These are phyloP conservation scores for Kodamaea arcana DNA, from an alignment of 1,139 yeast genomes.

Conservation along the genomic window DNA sequence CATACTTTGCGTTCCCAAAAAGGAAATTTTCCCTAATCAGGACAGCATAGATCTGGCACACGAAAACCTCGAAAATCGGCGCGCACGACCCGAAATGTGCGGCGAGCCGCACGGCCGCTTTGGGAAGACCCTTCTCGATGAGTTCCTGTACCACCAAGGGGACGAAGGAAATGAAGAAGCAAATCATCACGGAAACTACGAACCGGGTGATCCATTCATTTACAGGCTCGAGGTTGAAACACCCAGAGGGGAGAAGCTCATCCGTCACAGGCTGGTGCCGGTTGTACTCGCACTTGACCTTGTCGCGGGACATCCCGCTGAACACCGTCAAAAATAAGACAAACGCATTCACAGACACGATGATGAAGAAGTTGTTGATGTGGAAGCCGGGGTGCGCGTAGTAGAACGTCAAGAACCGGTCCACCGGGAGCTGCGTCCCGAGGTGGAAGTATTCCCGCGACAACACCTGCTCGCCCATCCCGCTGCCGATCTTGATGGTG, in stretches of 20 bases:
- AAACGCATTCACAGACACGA: slow-evolving; percentile 68
- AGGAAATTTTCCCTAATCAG: slow-evolving; percentile 65
- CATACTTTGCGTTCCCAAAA: slow-evolving; percentile 80
- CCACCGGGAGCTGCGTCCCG: slow-evolving; percentile 76
- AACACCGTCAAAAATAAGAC: slow-evolving; percentile 63
- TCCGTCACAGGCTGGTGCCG: slow-evolving; percentile 57
- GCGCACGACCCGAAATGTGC: slow-evolving; percentile 71
- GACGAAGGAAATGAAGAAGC: slow-evolving; percentile 77
- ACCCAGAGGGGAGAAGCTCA: slow-evolving; percentile 63
- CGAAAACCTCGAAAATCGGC: slow-evolving; percentile 84
- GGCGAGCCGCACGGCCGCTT: slow-evolving; percentile 54
- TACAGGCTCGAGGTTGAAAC: slow-evolving; percentile 71
- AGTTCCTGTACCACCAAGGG: slow-evolving; percentile 79
- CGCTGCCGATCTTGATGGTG: slow-evolving; percentile 87
- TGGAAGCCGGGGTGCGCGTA: slow-evolving; percentile 94
- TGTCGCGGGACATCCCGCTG: slow-evolving; percentile 62
- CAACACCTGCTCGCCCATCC: slow-evolving; percentile 89
- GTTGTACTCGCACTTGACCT: slow-evolving; percentile 53
- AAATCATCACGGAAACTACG: slow-evolving; percentile 76
- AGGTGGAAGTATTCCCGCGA: slow-evolving; percentile 81
- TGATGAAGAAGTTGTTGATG: slow-evolving; percentile 73
- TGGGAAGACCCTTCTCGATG: slow-evolving; percentile 69
- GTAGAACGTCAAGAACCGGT: slow-evolving; percentile 76
- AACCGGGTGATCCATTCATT: slow-evolving; percentile 77
- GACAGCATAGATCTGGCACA: slow-evolving; percentile 77